phyloP scores from a whole-genome alignment of 2,329 filamentous ascomycete species.

The Sporothrix phasma region DNA sequence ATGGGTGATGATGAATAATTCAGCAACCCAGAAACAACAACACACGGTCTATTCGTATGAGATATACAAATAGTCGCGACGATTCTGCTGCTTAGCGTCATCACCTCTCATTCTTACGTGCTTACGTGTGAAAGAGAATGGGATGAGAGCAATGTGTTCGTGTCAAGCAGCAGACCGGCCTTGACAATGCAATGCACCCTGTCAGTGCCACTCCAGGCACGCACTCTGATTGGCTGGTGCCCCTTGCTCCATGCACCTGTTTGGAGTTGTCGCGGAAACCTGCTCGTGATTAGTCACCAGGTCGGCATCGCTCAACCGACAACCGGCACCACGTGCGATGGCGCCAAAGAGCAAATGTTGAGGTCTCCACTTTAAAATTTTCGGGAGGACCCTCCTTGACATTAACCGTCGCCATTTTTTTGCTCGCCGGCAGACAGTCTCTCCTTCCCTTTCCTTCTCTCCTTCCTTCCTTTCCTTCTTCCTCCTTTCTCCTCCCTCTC shows the following conservation, averaged over 20 bases:
- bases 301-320: constrained; percentile 5
- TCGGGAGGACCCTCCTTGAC: constrained; percentile 8
- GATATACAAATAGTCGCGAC: too few relatives aligned
- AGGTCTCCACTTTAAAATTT: constrained; percentile 10
- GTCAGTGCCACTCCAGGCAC: background rate
- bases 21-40: too few relatives aligned
- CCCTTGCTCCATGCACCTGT: background rate
- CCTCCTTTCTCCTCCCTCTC: background rate
- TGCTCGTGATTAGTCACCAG: constrained; percentile 5
- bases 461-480: constrained; percentile 4
- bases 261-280: background rate
- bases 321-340: constrained; percentile 14
- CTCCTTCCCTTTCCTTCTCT: too few relatives aligned
- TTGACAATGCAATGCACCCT: too few relatives aligned
- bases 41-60: too few relatives aligned
- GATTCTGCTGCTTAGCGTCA: too few relatives aligned
- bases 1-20: too few relatives aligned
- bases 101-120: too few relatives aligned
- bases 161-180: too few relatives aligned
- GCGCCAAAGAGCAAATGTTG: constrained; percentile 11
- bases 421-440: too few relatives aligned
- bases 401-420: background rate
- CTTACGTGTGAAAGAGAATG: too few relatives aligned
- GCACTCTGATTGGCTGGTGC: background rate
- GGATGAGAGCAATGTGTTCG: too few relatives aligned